phyloP scores from a whole-genome alignment of 805 yeast species.

The Saccharomycopsis fermentans region DNA sequence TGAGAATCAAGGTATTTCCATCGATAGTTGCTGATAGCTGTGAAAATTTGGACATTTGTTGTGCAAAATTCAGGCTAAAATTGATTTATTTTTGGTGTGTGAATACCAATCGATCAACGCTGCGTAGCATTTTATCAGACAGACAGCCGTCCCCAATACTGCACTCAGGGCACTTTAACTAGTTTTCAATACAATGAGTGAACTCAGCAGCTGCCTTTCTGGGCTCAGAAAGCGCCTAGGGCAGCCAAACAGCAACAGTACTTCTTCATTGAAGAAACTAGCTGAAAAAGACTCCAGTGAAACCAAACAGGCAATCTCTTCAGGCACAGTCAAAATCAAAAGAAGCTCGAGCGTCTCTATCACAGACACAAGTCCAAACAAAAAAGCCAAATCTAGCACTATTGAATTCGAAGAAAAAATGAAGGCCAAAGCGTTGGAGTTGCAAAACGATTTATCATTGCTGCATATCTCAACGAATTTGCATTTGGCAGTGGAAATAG shows the following conservation, averaged over 20 bases:
- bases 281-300: background rate
- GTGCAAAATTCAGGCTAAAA: no score
- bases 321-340: background rate
- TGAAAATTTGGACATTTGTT: no score
- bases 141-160: no score
- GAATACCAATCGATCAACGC: no score
- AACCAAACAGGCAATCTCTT: background rate
- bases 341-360: background rate
- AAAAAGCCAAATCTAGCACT: background rate
- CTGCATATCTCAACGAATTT: conserved; percentile 78
- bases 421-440: conserved; percentile 5
- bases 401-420: conserved; percentile 7
- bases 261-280: background rate
- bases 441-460: conserved; percentile 20
- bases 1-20: no score
- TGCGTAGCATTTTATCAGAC: no score
- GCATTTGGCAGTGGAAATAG: conserved; percentile 83
- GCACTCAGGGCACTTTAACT: background rate
- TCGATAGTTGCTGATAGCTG: no score
- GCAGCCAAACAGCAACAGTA: conserved; percentile 1
- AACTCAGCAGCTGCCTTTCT: conserved; percentile 12
- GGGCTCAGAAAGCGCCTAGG: conserved; percentile 13
- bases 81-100: no score
- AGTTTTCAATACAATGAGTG: conserved; percentile 8
- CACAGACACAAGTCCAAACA: background rate